Evolutionary conservation across 495 filamentous ascomycete genomes (phyloP), one percentile per base, ranked within the genome.

Genomic region (Daldinia childiae): DNA sequence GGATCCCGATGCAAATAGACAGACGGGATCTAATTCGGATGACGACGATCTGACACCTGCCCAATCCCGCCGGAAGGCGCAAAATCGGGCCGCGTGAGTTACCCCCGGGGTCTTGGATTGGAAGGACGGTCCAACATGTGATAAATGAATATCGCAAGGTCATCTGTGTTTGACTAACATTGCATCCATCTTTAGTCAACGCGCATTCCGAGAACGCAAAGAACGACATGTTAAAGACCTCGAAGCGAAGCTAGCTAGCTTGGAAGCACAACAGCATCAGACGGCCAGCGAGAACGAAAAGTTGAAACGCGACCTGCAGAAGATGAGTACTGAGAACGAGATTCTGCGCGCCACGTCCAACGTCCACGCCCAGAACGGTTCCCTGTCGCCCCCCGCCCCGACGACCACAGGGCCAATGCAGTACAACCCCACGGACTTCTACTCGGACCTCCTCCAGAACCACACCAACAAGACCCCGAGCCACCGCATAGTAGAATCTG

Each of bases 121-220:
- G 54, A 51, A 15, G 58, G 38, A 51, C 30, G 29, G 39, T 43
- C 14, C 48, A 32, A 55, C 50, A 26, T 29, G 64, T 39, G 41
- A 36, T 36, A 29, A 14, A 67, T 26, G 17, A 19, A 27, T 48
- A 36, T 55, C 27, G 14, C 24, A 43, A 61, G 17, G 52, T 36
- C 27, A 15, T 38, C 11, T 19, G 4, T 14, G 3, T 36, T 55
- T 61, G 19, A 51, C 72, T 73, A 68, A 79, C 68, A 50, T 14
- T n/a, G 3, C 9, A 1, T 38, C 26, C 6, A 30, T 54, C 0
- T 50, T 0, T 64, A 98, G 95, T 34, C 95, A 99, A 83, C 90
- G 95, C 75, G 95, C 95, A 52, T 99, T 98, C 79, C 93, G 95
- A 63, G 95, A 99, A 78, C 91, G 95, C 69, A 99, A 98, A 81